Percentiles rank a stretch among this genome's conserved stretches.
Evolutionary conservation across 306 rosid species (phyloP).

Genomic region (Inga leiocalycina): DNA sequence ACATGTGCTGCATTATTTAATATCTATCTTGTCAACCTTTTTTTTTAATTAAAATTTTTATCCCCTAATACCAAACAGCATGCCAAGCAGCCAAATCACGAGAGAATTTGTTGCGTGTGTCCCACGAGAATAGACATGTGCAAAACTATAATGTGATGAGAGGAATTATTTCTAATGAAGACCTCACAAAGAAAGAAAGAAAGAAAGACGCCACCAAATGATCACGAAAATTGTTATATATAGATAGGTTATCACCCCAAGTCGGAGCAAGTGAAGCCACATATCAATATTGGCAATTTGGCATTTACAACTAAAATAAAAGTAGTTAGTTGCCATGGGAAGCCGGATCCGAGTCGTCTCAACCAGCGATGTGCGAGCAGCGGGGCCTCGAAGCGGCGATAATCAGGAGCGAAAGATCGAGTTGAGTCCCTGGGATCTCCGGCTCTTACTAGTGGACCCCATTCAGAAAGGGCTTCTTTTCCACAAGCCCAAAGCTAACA

Average conservation of each 20-base stretch:
- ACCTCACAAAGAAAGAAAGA: too few relatives aligned
- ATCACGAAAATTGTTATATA: neutral
- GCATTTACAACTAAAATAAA: neutral
- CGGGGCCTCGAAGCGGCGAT: neutral
- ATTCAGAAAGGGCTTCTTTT: constrained; percentile 43
- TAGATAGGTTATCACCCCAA: neutral
- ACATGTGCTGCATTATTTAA: too few relatives aligned
- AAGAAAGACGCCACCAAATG: neutral
- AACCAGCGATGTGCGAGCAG: neutral
- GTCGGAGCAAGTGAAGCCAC: neutral
- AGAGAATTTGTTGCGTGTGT: neutral
- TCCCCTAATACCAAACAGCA: too few relatives aligned
- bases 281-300: neutral
- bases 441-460: constrained; percentile 22
- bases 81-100: too few relatives aligned
- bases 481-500: neutral
- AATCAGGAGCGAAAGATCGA: neutral
- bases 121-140: neutral
- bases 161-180: neutral
- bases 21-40: too few relatives aligned
- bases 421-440: constrained; percentile 43
- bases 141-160: neutral
- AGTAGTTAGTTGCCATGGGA: neutral
- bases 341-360: neutral
- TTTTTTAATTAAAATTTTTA: too few relatives aligned